Evolutionary conservation across 768 basidiomycete species (phyloP).

Genomic region (Kwoniella heveanensis): DNA sequence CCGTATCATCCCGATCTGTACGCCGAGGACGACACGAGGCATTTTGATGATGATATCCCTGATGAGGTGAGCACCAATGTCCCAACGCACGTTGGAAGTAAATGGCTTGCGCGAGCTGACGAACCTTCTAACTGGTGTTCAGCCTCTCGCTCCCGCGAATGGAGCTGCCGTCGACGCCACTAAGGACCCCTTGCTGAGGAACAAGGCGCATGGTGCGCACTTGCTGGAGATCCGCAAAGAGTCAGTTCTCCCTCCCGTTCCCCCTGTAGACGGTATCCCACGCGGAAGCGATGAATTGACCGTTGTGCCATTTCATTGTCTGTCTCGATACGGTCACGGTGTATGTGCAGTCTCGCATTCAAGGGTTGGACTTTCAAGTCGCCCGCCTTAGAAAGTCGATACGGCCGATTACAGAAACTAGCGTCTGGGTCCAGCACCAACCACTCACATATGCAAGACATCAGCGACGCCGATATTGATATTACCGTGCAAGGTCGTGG

Average conservation of each 20-base stretch:
- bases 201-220: conserved; percentile 80
- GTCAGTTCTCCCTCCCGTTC: conserved; percentile 29
- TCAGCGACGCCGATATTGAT: conserved; percentile 9
- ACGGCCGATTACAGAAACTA: conserved; percentile 31
- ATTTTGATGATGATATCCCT: conserved; percentile 94
- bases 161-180: conserved; percentile 77
- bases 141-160: conserved; percentile 88
- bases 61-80: conserved; percentile 83
- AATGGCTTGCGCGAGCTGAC: no score
- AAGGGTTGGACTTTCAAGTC: conserved; percentile 56
- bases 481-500: background rate
- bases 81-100: no score
- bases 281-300: no score
- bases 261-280: no score
- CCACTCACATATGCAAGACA: conserved; percentile 15
- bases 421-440: conserved; percentile 5
- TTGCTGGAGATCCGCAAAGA: conserved; percentile 86
- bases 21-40: conserved; percentile 82
- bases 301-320: no score
- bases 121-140: no score
- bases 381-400: conserved; percentile 29
- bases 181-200: conserved; percentile 81
- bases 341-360: conserved; percentile 54
- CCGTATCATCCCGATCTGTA: conserved; percentile 86
- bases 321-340: no score